Evolutionary conservation across 2,329 filamentous ascomycete genomes (phyloP), one percentile per base, ranked within the genome.

Genomic region (Fusarium fujikuroi): DNA sequence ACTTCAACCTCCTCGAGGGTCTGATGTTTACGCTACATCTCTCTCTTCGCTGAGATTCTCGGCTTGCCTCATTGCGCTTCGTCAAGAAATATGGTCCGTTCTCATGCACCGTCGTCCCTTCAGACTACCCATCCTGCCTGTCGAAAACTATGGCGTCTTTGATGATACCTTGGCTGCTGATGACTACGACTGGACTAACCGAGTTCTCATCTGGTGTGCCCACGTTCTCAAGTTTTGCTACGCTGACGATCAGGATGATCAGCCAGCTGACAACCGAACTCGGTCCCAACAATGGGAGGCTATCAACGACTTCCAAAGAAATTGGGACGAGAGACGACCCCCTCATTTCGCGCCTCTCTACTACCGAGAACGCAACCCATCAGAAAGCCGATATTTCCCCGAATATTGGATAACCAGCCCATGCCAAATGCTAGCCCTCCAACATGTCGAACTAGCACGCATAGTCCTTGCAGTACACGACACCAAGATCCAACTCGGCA

Each of bases 401-500:
- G 44, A 1, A 62, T 73, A 3, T 14, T 74, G 67, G 72, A 40
- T 71, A 0, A 50, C 58, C 2, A 74, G 66, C 3, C 70, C 63
- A 19, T 73, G 67, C 15, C 63, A 74, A 16, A 30, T 74, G 12
- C 62, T 74, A 40, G 72, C 70, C 3, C 60, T 73, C 0, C 70
- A 74, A 10, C 67, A 74, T 3, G 32, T 74, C 7, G 67, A 71
- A 34, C 12, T 73, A 14, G 67, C 60, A 10, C 58, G 70, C 3
- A 71, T 74, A 9, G 67, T 73, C 21, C 63, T 74, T 10, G 70
- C 72, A 0, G 70, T 73, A 0, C 72, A 74, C 30, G 67, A 69
- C 28, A 63, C 70, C 8, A 70, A 73, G 8, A 46, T 67, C 1
- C 70, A 70, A 21, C 56, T 74, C 2, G 70, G 72, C 2, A 62